Conservation (phyloP, 2,329 filamentous ascomycete species). For the Trichoderma pleuroti region DNA sequence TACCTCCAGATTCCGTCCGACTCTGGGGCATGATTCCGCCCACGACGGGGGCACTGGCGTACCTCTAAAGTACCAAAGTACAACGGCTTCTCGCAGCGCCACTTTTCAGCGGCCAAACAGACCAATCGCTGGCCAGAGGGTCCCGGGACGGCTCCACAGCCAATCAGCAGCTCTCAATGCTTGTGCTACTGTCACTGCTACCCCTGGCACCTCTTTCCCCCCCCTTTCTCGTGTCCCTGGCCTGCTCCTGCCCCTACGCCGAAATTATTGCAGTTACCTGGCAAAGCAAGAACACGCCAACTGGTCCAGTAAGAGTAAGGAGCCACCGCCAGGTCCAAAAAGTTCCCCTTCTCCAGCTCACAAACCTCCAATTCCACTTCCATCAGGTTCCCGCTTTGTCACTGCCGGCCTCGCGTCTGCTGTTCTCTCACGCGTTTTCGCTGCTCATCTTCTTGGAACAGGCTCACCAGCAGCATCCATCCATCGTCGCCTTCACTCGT, state of each 20-base stretch:
- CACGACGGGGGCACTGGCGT: not conserved
- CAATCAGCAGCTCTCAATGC: conserved; percentile 31
- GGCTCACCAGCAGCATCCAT: conserved; percentile 24
- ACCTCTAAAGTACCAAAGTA: not conserved
- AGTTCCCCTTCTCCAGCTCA: conserved; percentile 36
- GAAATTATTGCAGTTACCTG: conserved; percentile 46
- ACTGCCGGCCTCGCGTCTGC: conserved; percentile 18
- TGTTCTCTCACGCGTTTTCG: conserved; percentile 24
- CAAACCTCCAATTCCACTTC: conserved; percentile 29
- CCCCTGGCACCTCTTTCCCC: conserved; percentile 36
- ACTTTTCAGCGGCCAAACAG: not conserved
- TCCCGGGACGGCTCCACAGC: conserved; percentile 28
- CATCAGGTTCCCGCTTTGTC: conserved; percentile 26
- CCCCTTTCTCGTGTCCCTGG: conserved; percentile 38
- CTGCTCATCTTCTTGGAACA: conserved; percentile 37
- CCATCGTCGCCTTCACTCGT: conserved; percentile 11
- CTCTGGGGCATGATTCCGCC: not conserved
- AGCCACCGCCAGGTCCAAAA: conserved; percentile 31
- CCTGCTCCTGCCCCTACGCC: conserved; percentile 39
- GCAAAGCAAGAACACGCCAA: conserved; percentile 34
- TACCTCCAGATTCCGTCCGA: not conserved
- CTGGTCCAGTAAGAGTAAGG: conserved; percentile 17
- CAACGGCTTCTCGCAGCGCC: not conserved
- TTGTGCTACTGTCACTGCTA: not conserved
- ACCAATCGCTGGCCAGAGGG: conserved; percentile 21